phyloP scores from a whole-genome alignment of 2,329 filamentous ascomycete genomes.

The Pseudocercospora musae region DNA sequence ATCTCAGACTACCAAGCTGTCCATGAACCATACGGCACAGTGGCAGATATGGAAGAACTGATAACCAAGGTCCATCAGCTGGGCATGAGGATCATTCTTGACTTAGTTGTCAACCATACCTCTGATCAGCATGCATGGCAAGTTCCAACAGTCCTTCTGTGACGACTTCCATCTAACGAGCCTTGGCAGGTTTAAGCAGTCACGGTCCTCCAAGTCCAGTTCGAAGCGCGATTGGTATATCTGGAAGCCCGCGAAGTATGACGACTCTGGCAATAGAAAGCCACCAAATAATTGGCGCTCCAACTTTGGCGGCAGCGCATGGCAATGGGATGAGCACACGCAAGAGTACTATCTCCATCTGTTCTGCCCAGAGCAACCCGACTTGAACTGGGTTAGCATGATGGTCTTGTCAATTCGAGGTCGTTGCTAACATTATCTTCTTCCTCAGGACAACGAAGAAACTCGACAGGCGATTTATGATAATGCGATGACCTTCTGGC shows the following conservation, averaged over 20 bases:
- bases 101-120: constrained; percentile 36
- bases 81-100: constrained; percentile 50
- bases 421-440: constrained; percentile 41
- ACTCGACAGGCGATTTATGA: constrained; percentile 45
- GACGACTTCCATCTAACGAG: not conserved
- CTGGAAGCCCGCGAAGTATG: constrained; percentile 58
- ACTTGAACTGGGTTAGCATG: constrained; percentile 48
- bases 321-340: constrained; percentile 46
- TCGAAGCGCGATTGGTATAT: constrained; percentile 63
- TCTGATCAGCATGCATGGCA: constrained; percentile 51
- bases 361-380: constrained; percentile 46
- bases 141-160: constrained; percentile 39
- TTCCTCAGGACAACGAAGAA: constrained; percentile 46
- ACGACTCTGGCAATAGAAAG: constrained; percentile 50
- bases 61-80: constrained; percentile 42
- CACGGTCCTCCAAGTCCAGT: constrained; percentile 48
- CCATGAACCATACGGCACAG: constrained; percentile 46
- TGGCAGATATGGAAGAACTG: constrained; percentile 46
- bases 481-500: constrained; percentile 47
- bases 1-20: constrained; percentile 47
- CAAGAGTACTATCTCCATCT: constrained; percentile 48
- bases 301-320: constrained; percentile 40
- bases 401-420: constrained; percentile 36
- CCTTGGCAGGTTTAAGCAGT: constrained; percentile 51
- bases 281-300: constrained; percentile 56